A percentile compares a stretch with the other conserved stretches of the same genome.
Evolutionary conservation across 257 asterid species (phyloP).

Genomic region (Nicotiana knightiana): DNA sequence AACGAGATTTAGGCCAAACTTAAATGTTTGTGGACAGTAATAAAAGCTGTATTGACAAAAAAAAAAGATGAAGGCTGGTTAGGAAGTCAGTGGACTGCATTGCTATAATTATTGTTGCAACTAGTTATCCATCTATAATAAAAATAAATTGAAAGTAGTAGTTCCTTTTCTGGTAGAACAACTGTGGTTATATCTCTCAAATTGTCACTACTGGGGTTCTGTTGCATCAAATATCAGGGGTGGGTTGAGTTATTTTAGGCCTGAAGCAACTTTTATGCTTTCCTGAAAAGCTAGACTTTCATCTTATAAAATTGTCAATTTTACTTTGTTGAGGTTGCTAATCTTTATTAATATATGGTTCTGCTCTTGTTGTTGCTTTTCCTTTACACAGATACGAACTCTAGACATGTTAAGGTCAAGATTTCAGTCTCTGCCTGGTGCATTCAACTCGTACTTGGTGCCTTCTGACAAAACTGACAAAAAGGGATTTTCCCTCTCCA

Average conservation of each 20-base stretch:
- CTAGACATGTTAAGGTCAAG: constrained; percentile 94
- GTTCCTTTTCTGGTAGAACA: not conserved
- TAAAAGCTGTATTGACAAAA: not conserved
- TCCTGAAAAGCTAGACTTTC: not conserved
- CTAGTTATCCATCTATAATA: not conserved
- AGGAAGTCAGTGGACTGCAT: not conserved
- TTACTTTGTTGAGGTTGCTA: not conserved
- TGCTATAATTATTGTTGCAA: not conserved
- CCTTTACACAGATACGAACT: constrained; percentile 71
- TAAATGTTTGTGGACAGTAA: not conserved
- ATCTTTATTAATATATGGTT: not conserved
- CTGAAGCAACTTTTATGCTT: not conserved
- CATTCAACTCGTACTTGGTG: constrained; percentile 78
- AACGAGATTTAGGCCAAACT: not conserved
- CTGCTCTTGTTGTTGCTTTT: not conserved
- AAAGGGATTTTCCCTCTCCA: constrained; percentile 65
- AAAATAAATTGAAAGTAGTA: not conserved
- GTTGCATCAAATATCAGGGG: not conserved
- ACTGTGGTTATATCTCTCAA: not conserved
- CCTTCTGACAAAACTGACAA: constrained; percentile 69
- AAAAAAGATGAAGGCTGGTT: not conserved
- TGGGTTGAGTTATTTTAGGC: not conserved
- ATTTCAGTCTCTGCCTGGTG: constrained; percentile 92
- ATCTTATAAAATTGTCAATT: not conserved
- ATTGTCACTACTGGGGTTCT: not conserved